Percentiles rank a stretch among this genome's conserved stretches.
Conservation (phyloP, 441 rosid genomes). For the Bocquillonia castaneifolia region DNA sequence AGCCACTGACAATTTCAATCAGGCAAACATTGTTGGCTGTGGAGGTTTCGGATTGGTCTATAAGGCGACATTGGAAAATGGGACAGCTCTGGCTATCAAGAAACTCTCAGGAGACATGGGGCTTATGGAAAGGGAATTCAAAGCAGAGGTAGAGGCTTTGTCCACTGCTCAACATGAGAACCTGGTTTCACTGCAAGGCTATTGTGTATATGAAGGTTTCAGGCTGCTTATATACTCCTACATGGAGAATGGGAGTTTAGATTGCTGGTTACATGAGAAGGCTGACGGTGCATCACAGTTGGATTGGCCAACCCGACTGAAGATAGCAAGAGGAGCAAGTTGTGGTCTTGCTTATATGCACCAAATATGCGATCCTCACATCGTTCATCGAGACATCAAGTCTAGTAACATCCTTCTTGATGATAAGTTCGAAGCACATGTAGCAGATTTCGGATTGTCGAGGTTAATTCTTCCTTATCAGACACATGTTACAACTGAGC, state of each 20-base stretch:
- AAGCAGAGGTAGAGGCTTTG: constrained; percentile 56
- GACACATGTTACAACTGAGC: constrained; percentile 48
- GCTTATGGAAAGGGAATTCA: constrained; percentile 51
- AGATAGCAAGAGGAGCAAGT: constrained; percentile 55
- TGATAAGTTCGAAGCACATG: constrained; percentile 54
- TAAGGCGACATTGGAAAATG: constrained; percentile 55
- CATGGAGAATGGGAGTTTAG: constrained; percentile 63
- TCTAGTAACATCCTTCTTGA: constrained; percentile 69
- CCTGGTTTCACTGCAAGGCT: constrained; percentile 52
- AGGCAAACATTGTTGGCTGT: constrained; percentile 52
- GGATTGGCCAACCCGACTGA: constrained; percentile 51
- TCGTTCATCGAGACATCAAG: constrained; percentile 66
- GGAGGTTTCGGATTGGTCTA: constrained; percentile 71
- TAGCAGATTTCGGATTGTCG: constrained; percentile 68
- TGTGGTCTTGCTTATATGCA: constrained; percentile 76
- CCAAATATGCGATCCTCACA: constrained; percentile 57
- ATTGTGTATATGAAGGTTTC: constrained; percentile 48
- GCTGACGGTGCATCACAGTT: constrained; percentile 40
- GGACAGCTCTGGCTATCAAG: constrained; percentile 55
- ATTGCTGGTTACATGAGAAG: constrained; percentile 49
- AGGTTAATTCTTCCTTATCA: constrained; percentile 43
- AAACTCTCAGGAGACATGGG: constrained; percentile 63
- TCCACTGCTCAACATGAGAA: constrained; percentile 52
- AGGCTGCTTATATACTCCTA: constrained; percentile 54
- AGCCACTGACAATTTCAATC: constrained; percentile 46